Conservation (phyloP, 495 filamentous ascomycete genomes). For the Tuber brumale region DNA sequence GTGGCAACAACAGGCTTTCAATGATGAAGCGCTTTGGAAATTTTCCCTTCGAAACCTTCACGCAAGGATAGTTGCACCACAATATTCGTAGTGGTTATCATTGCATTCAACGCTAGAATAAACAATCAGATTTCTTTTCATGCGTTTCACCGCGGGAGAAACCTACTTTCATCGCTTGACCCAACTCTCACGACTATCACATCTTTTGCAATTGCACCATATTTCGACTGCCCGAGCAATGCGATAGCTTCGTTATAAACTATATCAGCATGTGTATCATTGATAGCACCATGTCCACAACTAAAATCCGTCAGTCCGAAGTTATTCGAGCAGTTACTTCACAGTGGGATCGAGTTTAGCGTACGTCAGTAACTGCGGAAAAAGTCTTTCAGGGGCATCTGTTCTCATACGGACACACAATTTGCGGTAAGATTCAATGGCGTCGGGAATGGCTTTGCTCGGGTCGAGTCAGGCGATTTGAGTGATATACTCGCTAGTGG, state of each 20-base stretch:
- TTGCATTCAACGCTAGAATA: slow-evolving; percentile 57
- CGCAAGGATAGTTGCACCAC: slow-evolving; percentile 73
- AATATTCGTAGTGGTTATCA: slow-evolving; percentile 67
- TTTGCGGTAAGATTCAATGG: slow-evolving; percentile 69
- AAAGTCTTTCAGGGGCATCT: slow-evolving; percentile 40
- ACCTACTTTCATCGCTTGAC: slow-evolving; percentile 60
- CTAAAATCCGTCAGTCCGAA: slow-evolving; percentile 25
- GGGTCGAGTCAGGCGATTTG: slow-evolving; percentile 85
- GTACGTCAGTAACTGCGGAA: no score
- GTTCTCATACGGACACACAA: slow-evolving; percentile 57
- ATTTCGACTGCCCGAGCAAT: slow-evolving; percentile 54
- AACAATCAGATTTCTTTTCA: background rate
- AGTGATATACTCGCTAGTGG: slow-evolving; percentile 68
- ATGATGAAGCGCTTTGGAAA: slow-evolving; percentile 82
- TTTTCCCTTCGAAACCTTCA: slow-evolving; percentile 87
- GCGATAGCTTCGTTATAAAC: slow-evolving; percentile 66
- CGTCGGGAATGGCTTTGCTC: slow-evolving; percentile 75
- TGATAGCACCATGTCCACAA: slow-evolving; percentile 72
- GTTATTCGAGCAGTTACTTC: background rate
- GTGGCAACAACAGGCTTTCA: slow-evolving; percentile 77
- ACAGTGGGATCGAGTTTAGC: no score
- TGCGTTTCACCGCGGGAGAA: background rate
- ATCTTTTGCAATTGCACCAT: slow-evolving; percentile 49
- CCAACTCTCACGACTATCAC: slow-evolving; percentile 71
- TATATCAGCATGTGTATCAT: slow-evolving; percentile 72